Evolutionary conservation across 768 basidiomycete genomes (phyloP).

Genomic region (Tephrocybe sp.): DNA sequence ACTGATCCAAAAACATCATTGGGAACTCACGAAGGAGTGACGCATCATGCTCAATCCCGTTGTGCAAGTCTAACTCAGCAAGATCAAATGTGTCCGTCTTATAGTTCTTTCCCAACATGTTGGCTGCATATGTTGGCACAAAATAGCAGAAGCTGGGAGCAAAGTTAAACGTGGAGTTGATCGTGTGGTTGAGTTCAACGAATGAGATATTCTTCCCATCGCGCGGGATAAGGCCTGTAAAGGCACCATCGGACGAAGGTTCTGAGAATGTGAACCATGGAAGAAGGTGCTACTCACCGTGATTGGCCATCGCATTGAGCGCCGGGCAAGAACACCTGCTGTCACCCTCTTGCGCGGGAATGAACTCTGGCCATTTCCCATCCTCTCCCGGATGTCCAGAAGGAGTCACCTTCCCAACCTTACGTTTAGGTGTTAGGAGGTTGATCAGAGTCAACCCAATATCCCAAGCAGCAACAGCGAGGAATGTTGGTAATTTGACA

Average conservation of each 20-base stretch:
- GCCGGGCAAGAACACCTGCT: constrained; percentile 64
- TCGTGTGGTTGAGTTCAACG: constrained; percentile 38
- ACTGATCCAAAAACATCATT: not conserved
- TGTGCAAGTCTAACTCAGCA: constrained; percentile 68
- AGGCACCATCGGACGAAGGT: not conserved
- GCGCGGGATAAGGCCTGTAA: constrained; percentile 63
- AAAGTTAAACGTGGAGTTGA: constrained; percentile 69
- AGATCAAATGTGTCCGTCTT: constrained; percentile 62
- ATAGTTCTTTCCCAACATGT: constrained; percentile 57
- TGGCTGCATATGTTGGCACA: constrained; percentile 61
- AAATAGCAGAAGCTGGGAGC: constrained; percentile 65
- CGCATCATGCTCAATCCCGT: constrained; percentile 73
- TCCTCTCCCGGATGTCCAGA: constrained; percentile 54
- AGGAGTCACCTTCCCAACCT: constrained; percentile 55
- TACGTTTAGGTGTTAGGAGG: constrained; percentile 46
- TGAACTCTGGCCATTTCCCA: constrained; percentile 70
- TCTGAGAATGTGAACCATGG: not conserved
- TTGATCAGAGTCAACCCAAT: constrained; percentile 50
- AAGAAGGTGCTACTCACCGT: constrained; percentile 48
- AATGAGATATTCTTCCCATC: constrained; percentile 73
- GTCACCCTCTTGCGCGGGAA: constrained; percentile 57
- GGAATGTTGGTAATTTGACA: not conserved
- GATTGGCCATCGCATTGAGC: constrained; percentile 81
- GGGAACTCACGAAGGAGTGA: constrained; percentile 56
- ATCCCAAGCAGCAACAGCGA: constrained; percentile 51